Evolutionary conservation across 2,329 filamentous ascomycete genomes (phyloP), one percentile per base, ranked within the genome.

Genomic region (Polytolypa hystricis): DNA sequence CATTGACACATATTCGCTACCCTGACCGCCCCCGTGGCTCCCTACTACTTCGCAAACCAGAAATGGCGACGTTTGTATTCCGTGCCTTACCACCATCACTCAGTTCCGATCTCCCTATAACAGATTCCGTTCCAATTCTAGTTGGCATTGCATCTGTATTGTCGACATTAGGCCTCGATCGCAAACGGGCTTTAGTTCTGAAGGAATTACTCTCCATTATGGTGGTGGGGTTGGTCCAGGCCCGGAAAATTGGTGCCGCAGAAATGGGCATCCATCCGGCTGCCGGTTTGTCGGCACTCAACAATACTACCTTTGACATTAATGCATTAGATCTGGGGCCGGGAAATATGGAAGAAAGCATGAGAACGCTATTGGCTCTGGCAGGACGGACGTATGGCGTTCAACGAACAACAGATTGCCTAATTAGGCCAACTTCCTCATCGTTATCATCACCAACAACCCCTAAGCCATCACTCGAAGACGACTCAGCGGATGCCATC

Each of bases 231-330:
- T 69, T 98, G 6, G 80, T 94, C 4, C 85, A 95, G 58, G 91
- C 91, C 11, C 75, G 91, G 26, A 95, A 93, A 31, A 73, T 89
- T 32, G 89, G 89, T 20, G 91, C 91, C 27, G 87, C 91, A n/a
- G 91, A 96, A 54, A 84, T 91, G 51, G 91, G 89, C 3, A 84
- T 98, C 23, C 89, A 96, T 60, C 91, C 91, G 27, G 89, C 89
- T 12, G 85, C 89, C 7, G 87, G 85, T 0, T 65, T 95, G 34
- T 79, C 85, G 17, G 79, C 80, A 9, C 64, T 91, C 19, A 81
- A 77, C 39, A 57, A 62, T 45, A 65, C 73, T 8, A 51, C 58
- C 11, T 62, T 64, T 45, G 57, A 62, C 43, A 57, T 64, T 16
- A 63, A 64, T 44, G 57, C 59, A 31, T 50, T 64, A 36, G 60